These are phyloP conservation scores for Petunia secreta DNA, from an alignment of 257 asterid genomes.

Conservation along the genomic window DNA sequence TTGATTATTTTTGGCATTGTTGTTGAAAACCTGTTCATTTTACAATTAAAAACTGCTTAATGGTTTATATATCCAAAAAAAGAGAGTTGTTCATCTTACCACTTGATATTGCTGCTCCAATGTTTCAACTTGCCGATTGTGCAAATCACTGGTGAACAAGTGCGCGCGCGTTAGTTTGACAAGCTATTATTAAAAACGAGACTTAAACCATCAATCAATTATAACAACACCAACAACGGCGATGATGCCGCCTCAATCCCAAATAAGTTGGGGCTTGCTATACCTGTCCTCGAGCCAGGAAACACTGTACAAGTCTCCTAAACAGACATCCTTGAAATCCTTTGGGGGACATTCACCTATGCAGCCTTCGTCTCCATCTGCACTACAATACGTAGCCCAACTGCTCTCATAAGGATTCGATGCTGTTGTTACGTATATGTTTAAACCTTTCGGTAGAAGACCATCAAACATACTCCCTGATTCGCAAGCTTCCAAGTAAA, in stretches of 20 bases:
- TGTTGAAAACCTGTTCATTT: neutral
- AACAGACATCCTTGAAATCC: constrained; percentile 54
- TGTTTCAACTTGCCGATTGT: constrained; percentile 11
- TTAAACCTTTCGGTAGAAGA: constrained; percentile 69
- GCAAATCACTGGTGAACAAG: constrained; percentile 7
- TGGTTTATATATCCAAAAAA: no score
- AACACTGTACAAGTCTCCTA: constrained; percentile 90
- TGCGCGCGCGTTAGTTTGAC: neutral
- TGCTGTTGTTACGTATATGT: constrained; percentile 88
- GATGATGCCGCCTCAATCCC: no score
- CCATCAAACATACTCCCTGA: constrained; percentile 95
- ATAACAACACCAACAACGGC: no score
- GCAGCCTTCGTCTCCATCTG: neutral
- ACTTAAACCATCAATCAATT: neutral
- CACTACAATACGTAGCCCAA: constrained; percentile 87
- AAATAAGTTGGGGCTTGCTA: neutral
- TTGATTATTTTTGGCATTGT: neutral
- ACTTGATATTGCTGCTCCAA: neutral
- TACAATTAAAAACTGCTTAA: no score
- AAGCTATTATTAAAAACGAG: neutral
- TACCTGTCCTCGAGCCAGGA: constrained; percentile 97
- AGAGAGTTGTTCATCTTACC: neutral
- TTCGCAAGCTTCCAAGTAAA: constrained; percentile 94
- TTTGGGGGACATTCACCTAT: constrained; percentile 55
- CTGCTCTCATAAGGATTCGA: constrained; percentile 88